A percentile compares a stretch with the other conserved stretches of the same genome.
These are phyloP conservation scores for Candolleomyces aberdarensis DNA, from an alignment of 768 basidiomycete species.

Conservation along the genomic window DNA sequence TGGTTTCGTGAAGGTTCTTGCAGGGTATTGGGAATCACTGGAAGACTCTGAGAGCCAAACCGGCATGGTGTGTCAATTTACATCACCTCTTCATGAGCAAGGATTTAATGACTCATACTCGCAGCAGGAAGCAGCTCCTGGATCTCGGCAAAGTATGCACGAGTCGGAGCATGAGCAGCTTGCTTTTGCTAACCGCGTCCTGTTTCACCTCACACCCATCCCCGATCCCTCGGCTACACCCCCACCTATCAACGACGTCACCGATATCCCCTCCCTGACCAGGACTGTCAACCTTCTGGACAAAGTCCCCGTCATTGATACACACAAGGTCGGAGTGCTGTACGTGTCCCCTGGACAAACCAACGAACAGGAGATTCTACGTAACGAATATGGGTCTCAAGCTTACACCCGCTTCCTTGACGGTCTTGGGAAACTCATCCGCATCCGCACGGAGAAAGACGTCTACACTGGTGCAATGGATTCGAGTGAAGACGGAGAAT, in stretches of 20 bases:
- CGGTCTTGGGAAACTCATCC: slow-evolving; percentile 84
- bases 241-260: slow-evolving; percentile 2
- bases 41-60: background rate
- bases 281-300: slow-evolving; percentile 70
- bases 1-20: background rate
- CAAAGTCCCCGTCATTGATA: slow-evolving; percentile 90
- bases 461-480: slow-evolving; percentile 92
- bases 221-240: slow-evolving; percentile 23
- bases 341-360: slow-evolving; percentile 93
- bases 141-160: too few species aligned
- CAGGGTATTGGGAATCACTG: background rate
- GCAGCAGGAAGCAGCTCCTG: too few species aligned
- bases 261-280: slow-evolving; percentile 37
- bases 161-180: background rate
- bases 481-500: slow-evolving; percentile 90
- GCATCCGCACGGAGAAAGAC: slow-evolving; percentile 85
- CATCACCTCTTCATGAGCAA: too few species aligned
- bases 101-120: too few species aligned
- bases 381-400: slow-evolving; percentile 90
- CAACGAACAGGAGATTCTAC: slow-evolving; percentile 79
- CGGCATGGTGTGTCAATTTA: background rate
- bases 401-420: slow-evolving; percentile 93
- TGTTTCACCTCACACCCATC: slow-evolving; percentile 79
- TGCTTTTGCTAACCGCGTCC: slow-evolving; percentile 61
- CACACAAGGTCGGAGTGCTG: slow-evolving; percentile 93